Base-by-base conservation (phyloP, 768 basidiomycete species). In the Podaxis rugospora region DNA sequence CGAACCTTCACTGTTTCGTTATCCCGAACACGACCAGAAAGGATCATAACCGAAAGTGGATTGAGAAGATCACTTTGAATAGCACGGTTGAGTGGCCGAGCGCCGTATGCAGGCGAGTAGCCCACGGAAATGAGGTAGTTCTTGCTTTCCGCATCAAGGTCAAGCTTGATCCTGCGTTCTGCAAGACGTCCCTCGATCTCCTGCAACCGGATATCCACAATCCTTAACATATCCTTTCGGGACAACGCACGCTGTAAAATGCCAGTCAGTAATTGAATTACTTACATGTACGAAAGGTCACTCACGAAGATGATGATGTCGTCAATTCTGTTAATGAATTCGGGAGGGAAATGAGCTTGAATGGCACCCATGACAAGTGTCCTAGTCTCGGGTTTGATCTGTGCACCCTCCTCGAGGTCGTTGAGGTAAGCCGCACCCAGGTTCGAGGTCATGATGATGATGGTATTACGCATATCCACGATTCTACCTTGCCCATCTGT, bases 391-490 rank as follows among this genome's bases (percentile, higher is more conserved):
- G 81, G 69, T 18, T 76, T 84, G 54, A 96, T 85, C 0, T 84
- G 78, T 2, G 59, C 59, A 3, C 92, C 92, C 62, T 88, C 85
- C 2, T 80, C 81, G 78, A 89, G 82, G 52, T 92, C 92, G 59
- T 89, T 85, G 51, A 93, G 78, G 74, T 82, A 90, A 21, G 80
- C 78, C 4, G 91, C 89, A 47, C 92, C 95, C 18, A 96, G 80
- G 70, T 98, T 98, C 52, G 92, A 93, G 3, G 95, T 96, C 86
- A 96, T 90, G 73, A 95, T 90, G 71, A 96, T 93, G 69, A 96
- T 91, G 0, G 93, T 92, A 70, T 95, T 95, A 61, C 87, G 81
- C 81, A 93, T 94, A 73, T 92, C 89, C 18, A 92, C 85, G 44
- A 92, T 78, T 63, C 90, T 86, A n/a, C 94, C 94, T 74, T 95